Evolutionary conservation across 768 basidiomycete species (phyloP).

Genomic region (Suillus bovinus): DNA sequence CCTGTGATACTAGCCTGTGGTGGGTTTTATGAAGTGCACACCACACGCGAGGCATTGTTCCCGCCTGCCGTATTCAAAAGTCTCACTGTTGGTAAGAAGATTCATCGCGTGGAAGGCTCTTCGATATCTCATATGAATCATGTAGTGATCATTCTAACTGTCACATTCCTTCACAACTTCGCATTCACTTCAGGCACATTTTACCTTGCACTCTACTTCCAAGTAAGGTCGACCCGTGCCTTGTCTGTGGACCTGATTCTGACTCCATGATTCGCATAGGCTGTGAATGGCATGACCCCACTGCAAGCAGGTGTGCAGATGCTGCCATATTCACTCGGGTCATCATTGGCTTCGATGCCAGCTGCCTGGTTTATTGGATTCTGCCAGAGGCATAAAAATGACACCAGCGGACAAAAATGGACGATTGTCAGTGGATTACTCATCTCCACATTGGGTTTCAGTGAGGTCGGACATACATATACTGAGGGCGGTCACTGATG

Average conservation of each 20-base stretch:
- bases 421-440: constrained; percentile 63
- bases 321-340: constrained; percentile 83
- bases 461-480: constrained; percentile 38
- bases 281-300: constrained; percentile 69
- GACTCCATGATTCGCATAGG: constrained; percentile 39
- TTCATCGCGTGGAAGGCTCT: constrained; percentile 10
- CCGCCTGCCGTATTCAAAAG: constrained; percentile 63
- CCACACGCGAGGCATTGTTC: constrained; percentile 70
- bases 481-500: constrained; percentile 11
- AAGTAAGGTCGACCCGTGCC: constrained; percentile 45
- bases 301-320: constrained; percentile 71
- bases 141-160: constrained; percentile 61
- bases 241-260: constrained; percentile 10
- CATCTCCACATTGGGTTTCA: constrained; percentile 71
- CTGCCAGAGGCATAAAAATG: constrained; percentile 54
- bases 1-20: constrained; percentile 53
- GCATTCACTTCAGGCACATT: constrained; percentile 85
- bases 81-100: constrained; percentile 53
- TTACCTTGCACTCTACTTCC: constrained; percentile 82
- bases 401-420: constrained; percentile 66
- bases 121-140: constrained; percentile 13
- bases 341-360: constrained; percentile 82
- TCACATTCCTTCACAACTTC: constrained; percentile 81
- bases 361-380: constrained; percentile 81
- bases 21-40: constrained; percentile 67